phyloP scores from a whole-genome alignment of 2,329 filamentous ascomycete genomes.

The Thelonectria discophora region DNA sequence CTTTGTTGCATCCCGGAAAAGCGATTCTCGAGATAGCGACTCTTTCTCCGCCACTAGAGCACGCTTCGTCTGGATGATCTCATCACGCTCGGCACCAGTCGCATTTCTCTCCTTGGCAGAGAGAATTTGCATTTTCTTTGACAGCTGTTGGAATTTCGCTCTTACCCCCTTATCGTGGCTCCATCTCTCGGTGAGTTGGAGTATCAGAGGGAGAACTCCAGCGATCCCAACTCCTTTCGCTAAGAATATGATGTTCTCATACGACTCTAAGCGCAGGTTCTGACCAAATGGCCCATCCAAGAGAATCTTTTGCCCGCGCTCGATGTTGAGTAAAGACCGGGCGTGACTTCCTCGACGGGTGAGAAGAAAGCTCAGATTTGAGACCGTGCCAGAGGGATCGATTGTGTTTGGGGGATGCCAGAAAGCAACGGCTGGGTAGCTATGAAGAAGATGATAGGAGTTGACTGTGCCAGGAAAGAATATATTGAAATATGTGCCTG shows the following conservation, averaged over 20 bases:
- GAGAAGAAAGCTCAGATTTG: not conserved
- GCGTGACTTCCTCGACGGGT: constrained; percentile 2
- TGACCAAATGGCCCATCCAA: constrained; percentile 19
- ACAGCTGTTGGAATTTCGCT: constrained; percentile 5
- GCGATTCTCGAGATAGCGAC: not conserved
- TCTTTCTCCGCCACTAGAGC: not conserved
- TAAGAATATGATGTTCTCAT: constrained; percentile 19
- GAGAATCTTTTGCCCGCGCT: not conserved
- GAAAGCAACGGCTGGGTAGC: constrained; percentile 10
- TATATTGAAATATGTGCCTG: constrained; percentile 20
- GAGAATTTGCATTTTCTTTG: not conserved
- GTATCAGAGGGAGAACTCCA: constrained; percentile 3
- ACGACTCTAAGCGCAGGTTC: not conserved
- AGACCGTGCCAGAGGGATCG: not conserved
- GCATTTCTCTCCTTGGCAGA: not conserved
- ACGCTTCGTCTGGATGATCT: not conserved
- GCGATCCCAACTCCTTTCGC: constrained; percentile 21
- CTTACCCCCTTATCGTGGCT: constrained; percentile 1
- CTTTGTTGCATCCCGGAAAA: constrained; percentile 15
- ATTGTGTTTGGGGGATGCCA: constrained; percentile 2
- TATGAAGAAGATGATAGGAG: not conserved
- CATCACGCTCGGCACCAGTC: not conserved
- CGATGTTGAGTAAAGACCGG: constrained; percentile 13
- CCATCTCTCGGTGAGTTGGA: constrained; percentile 11
- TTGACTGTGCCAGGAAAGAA: constrained; percentile 12